Base-by-base conservation (phyloP, 2,329 filamentous ascomycete genomes). In the Fusarium citri region DNA sequence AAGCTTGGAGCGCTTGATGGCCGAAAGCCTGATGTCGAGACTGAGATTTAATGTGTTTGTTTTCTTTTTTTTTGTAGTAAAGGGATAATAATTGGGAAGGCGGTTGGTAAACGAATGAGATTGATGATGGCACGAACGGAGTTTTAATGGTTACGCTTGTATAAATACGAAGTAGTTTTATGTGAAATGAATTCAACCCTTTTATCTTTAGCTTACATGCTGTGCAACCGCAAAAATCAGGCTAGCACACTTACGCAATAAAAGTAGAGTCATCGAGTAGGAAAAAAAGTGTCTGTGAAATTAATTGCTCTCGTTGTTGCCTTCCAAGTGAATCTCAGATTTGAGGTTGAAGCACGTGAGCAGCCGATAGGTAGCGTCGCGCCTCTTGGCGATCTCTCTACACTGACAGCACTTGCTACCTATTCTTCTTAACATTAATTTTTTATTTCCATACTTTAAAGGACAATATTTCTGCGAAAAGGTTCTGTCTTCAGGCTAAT, bases 1-100 rank as follows among this genome's bases (percentile, higher is more conserved):
- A 91, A 92, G 75, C 90, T 93, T 77, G 86, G 96, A 12, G 91
- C 90, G 34, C 80, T 98, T 76, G 89, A 89, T 42, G 95, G 95
- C 2, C 86, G 95, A 66, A 91, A 95, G 79, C 95, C 95, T 5
- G 93, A 94, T 78, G 89, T 97, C 40, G 94, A 97, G 86, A 97
- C 93, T 0, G 91, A 94, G 78, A 83, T 87, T 15, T 88, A 75
- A 78, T 40, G 26, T 31, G 46, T 4, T 7, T 42, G 11, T 10
- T 50, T 60, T 49, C 31, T 11, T 55, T 60, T 49, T 28, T 11
- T 55, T 71, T 59, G 43, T 51, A 12, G 10, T 23, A 15, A 40
- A 43, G 30, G 48, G 20, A 23, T 48, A 41, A 50, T 45, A 23
- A 40, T 37, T 41, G 40, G 34, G 50, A 47, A 49, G 28, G 16